A percentile compares a stretch with the other conserved stretches of the same genome.
Evolutionary conservation across 768 basidiomycete species (phyloP).

Genomic region (Boletellus ananas): DNA sequence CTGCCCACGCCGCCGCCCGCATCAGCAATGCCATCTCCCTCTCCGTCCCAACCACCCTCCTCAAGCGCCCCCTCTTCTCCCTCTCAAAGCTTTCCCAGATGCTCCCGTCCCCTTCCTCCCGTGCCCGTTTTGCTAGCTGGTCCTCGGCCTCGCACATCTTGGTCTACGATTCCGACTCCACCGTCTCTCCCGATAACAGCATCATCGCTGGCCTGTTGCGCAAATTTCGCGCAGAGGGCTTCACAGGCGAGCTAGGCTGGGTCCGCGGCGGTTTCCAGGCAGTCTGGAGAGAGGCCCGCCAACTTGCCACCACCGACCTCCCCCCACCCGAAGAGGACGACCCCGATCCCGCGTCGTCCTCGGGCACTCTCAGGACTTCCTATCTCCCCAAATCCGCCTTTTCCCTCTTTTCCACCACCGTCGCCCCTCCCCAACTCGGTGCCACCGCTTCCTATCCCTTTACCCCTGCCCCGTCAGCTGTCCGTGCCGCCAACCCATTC

Average conservation of each 20-base stretch:
- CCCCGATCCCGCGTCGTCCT: conserved; percentile 32
- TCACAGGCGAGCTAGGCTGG: conserved; percentile 65
- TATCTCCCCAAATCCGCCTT: conserved; percentile 65
- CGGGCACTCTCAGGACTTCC: conserved; percentile 46
- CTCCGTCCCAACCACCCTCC: conserved; percentile 89
- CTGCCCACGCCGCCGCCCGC: conserved; percentile 63
- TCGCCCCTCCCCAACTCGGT: conserved; percentile 15
- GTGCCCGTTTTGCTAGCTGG: conserved; percentile 60
- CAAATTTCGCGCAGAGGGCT: conserved; percentile 66
- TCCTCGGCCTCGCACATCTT: conserved; percentile 58
- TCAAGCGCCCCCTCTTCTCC: conserved; percentile 86
- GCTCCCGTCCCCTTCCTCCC: conserved; percentile 62
- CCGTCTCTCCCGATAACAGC: conserved; percentile 52
- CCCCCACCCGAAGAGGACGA: conserved; percentile 50
- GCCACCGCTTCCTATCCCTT: not conserved
- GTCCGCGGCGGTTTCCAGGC: conserved; percentile 80
- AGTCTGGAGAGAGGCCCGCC: conserved; percentile 51
- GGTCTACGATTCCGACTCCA: conserved; percentile 83
- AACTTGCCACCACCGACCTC: conserved; percentile 50
- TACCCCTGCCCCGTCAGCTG: conserved; percentile 21
- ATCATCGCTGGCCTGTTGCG: conserved; percentile 71
- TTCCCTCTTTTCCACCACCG: conserved; percentile 44
- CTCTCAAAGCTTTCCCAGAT: conserved; percentile 73
- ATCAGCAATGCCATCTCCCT: conserved; percentile 73
- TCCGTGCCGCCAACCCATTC: conserved; percentile 70